A percentile compares a stretch with the other conserved stretches of the same genome.
Conservation (phyloP, 768 basidiomycete genomes). For the Scleroderma citrinum region DNA sequence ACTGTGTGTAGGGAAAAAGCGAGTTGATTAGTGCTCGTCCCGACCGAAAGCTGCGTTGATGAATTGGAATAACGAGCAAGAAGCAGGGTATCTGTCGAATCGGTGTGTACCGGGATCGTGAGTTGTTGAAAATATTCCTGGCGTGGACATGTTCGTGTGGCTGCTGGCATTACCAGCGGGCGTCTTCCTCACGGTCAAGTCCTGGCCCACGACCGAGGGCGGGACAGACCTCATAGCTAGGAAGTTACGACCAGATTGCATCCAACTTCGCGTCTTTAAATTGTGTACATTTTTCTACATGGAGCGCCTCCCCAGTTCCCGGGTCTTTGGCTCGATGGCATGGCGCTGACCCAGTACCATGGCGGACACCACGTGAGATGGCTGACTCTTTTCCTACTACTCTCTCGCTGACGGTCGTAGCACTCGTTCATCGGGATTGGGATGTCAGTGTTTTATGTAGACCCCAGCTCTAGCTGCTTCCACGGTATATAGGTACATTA, state of each 20-base stretch:
- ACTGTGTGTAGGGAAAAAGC: not conserved
- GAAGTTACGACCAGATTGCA: too few species aligned
- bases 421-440: too few species aligned
- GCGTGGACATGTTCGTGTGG: not conserved
- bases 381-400: too few species aligned
- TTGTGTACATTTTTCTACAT: not conserved
- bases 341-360: slow-evolving; percentile 1
- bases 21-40: not conserved
- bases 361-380: slow-evolving; percentile 1
- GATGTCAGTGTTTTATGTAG: not conserved
- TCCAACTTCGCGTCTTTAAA: not conserved
- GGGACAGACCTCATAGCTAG: too few species aligned
- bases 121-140: not conserved
- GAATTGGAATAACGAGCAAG: not conserved
- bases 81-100: not conserved
- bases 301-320: not conserved
- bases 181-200: not conserved
- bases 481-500: slow-evolving; percentile 3
- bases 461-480: not conserved
- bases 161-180: not conserved
- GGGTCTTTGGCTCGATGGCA: not conserved
- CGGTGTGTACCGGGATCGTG: not conserved
- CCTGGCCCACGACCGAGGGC: too few species aligned
- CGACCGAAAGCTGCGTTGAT: not conserved
- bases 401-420: too few species aligned